phyloP scores from a whole-genome alignment of 345 rosid species.

The Gossypium arboreum region DNA sequence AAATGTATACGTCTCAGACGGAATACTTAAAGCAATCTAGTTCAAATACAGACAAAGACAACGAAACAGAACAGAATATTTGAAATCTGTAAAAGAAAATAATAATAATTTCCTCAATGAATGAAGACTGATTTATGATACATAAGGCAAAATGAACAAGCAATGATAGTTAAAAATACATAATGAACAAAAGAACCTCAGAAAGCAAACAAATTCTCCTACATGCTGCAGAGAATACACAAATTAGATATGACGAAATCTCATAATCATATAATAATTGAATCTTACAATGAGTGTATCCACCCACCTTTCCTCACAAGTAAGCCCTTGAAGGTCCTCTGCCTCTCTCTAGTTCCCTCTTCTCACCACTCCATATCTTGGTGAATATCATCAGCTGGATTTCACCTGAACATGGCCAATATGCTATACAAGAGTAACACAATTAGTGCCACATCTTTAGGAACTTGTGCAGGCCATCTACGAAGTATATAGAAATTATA shows the following conservation, averaged over 20 bases:
- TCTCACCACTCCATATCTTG: not conserved
- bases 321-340: not conserved
- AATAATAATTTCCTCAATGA: not conserved
- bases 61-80: not conserved
- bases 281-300: slow-evolving; percentile 2
- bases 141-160: not conserved
- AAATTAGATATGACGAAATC: slow-evolving; percentile 2
- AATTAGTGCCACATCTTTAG: not conserved
- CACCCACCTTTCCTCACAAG: slow-evolving; percentile 8
- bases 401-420: not conserved
- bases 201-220: not conserved
- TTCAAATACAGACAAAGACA: too few species aligned
- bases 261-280: not conserved
- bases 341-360: not conserved
- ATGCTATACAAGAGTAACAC: slow-evolving; percentile 16
- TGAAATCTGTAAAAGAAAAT: not conserved
- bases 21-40: slow-evolving; percentile 26
- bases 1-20: too few species aligned
- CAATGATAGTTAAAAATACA: not conserved
- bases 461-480: not conserved
- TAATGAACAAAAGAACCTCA: not conserved
- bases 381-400: not conserved
- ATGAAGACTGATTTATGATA: slow-evolving; percentile 4
- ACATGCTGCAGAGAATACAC: not conserved
- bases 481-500: slow-evolving; percentile 2